Evolutionary conservation across 768 basidiomycete genomes (phyloP), one percentile per base, ranked within the genome.

Genomic region (Cystobasidium ongulense): DNA sequence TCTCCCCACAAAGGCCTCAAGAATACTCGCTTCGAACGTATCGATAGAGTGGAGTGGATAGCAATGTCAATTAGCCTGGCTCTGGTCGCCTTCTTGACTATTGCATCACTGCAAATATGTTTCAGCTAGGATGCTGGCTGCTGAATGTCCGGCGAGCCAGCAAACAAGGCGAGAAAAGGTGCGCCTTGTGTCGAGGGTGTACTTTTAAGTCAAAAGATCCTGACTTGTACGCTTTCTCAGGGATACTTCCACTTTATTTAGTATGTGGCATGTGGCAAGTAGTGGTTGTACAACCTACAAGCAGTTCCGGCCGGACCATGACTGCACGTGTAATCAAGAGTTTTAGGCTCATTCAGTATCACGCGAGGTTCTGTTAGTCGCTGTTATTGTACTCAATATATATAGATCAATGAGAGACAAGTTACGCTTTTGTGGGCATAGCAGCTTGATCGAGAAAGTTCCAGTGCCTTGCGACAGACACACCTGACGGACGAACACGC

Each of bases 21-120:
- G 46, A 52, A 71, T 27, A 36, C 15, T 18, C 29, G 54, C 13
- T 71, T 71, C 35, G 68, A 71, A 35, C 33, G n/a, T n/a, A 59
- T 71, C 53, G 53, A 59, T 17, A 38, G 11, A n/a, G 31, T 21
- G 38, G 68, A 71, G 36, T 71, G 53, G 68, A 38, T 36, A 7
- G 54, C 41, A 27, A 71, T 71, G 68, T 27, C 23, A 8, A 71
- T 39, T 21, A 46, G 36, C 29, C 52, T 71, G 21, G 41, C 36
- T 2, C 11, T 54, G n/a, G 68, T 71, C 53, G 33, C 68, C 15
- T n/a, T 71, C 54, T 53, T 71, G 25, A 71, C 68, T n/a, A 52
- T 38, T 35, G 52, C 38, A 31, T 11, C 68, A 2, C 53, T 71
- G 50, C 43, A 71, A 53, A 71, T 71, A 35, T 71, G 53, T 53